Conservation (phyloP, 2,329 filamentous ascomycete genomes). For the Verticillium albo-atrum region DNA sequence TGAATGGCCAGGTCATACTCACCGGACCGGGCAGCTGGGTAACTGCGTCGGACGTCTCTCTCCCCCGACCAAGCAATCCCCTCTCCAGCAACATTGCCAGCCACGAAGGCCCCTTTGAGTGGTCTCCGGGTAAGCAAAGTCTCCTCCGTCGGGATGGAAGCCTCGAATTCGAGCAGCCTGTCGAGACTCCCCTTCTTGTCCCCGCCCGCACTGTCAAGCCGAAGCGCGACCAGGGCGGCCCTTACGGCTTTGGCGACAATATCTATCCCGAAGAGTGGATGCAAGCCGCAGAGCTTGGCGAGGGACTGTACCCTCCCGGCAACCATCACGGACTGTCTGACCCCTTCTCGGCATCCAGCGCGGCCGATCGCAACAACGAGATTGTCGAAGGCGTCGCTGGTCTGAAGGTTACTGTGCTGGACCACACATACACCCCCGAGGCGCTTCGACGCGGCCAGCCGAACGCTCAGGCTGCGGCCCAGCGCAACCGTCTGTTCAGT, state of each 20-base stretch:
- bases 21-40: neutral
- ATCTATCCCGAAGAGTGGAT: neutral
- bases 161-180: neutral
- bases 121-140: neutral
- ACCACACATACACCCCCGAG: neutral
- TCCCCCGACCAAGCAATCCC: neutral
- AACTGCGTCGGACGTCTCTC: neutral
- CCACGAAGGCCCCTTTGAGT: neutral
- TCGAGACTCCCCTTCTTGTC: neutral
- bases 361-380: neutral
- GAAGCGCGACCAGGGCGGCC: neutral
- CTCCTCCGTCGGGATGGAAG: neutral
- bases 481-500: neutral
- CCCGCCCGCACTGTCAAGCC: neutral
- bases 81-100: neutral
- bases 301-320: neutral
- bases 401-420: neutral
- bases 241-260: neutral
- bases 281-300: neutral
- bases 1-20: neutral
- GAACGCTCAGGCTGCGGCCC: neutral
- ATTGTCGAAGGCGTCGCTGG: neutral
- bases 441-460: neutral
- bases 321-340: neutral
- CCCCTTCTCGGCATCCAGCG: neutral